Evolutionary conservation across 345 rosid species (phyloP), one percentile per base, ranked within the genome.

Genomic region (Clarkia xantiana): DNA sequence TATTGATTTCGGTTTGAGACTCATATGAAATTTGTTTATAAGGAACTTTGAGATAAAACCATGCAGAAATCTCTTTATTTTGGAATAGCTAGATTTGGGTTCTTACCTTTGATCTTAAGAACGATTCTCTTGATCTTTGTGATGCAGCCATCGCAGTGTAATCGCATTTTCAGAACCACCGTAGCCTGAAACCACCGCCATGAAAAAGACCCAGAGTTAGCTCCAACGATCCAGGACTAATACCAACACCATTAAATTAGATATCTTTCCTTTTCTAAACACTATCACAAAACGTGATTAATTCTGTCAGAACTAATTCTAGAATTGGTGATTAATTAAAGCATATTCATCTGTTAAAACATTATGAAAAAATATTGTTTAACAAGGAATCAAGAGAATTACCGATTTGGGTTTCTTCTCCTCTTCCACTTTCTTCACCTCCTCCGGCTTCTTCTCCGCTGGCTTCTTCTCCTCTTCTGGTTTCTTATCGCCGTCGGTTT

Each of bases 111-210:
- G 45, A 49, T 54, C 51, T 69, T 84, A 42, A 2, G 9, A 49
- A 84, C 69, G 34, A 72, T 78, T 62, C 53, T 80, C 36, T 40
- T 17, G 42, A 80, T 76, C 55, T 84, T 84, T 25, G 50, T 56
- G 13, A 76, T 69, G 61, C 94, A 84, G n/a, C 81, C 80, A 10
- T 80, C 83, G 34, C 94, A 84, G 61, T 84, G 94, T n/a, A 76
- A 53, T 51, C 67, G 60, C 20, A 76, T 72, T 68, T 76, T 84
- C 49, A 84, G 38, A 52, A 76, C 76, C 57, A 76, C 80, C 14
- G 81, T 70, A 43, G 68, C 72, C 94, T 80, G 80, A 11, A 66
- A 41, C 42, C 22, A 41, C 42, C 22, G 18, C 19, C 43, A 38
- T 9, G 16, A 57, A 51, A 42, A 55, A 56, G 12, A 44, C 6